Evolutionary conservation across 768 basidiomycete genomes (phyloP).

Genomic region (Lactarius hengduanensis): DNA sequence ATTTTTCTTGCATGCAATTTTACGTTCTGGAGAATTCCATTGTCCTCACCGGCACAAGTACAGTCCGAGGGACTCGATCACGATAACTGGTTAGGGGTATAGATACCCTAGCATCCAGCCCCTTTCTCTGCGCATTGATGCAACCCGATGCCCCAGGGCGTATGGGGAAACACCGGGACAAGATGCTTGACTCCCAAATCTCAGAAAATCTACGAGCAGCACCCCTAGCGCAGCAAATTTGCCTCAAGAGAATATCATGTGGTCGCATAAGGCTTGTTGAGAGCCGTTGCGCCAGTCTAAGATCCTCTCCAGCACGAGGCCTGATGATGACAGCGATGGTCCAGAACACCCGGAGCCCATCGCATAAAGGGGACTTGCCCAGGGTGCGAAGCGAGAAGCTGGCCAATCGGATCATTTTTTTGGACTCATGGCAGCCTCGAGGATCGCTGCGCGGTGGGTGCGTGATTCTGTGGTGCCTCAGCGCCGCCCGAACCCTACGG

Average conservation of each 20-base stretch:
- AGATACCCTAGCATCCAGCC: no score
- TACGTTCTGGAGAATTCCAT: background rate
- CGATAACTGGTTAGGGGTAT: background rate
- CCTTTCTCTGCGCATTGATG: background rate
- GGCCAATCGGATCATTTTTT: background rate
- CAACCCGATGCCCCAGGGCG: background rate
- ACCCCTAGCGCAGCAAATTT: background rate
- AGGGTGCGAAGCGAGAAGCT: background rate
- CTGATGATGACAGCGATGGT: background rate
- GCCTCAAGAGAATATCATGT: background rate
- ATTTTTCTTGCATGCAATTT: background rate
- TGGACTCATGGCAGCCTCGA: slow-evolving; percentile 6
- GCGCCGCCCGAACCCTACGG: slow-evolving; percentile 5
- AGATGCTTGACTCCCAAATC: background rate
- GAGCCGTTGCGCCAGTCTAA: background rate
- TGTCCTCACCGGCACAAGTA: background rate
- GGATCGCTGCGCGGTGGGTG: slow-evolving; percentile 12
- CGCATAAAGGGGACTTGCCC: background rate
- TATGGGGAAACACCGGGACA: background rate
- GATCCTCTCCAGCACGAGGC: background rate
- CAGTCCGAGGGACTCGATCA: background rate
- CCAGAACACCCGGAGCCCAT: background rate
- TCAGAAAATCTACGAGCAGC: background rate
- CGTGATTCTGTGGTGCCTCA: slow-evolving; percentile 9
- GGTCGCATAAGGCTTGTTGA: background rate